Base-by-base conservation (phyloP, 1,284 basidiomycete genomes). In the Heimioporus retisporus region DNA sequence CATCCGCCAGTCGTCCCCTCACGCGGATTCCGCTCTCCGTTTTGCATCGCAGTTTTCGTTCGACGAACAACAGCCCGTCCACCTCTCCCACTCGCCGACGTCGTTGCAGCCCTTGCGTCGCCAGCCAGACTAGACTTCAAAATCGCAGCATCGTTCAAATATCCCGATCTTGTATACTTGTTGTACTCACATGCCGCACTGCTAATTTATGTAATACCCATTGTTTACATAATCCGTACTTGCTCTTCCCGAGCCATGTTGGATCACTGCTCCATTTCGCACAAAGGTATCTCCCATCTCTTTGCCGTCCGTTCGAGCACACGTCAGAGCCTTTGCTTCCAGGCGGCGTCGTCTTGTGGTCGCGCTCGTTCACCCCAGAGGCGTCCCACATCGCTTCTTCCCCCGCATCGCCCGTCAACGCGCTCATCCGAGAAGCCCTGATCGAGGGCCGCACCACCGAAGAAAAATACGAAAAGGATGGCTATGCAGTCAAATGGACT, bases 331-430 rank as follows among this genome's bases (percentile, higher is more conserved):
- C 57, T 67, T 21, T 35, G n/a, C 60, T 69, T 65, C 18, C 75
- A 96, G 96, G 96, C 70, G 96, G 96, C 44, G 84, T 97, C 64
- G 93, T 98, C 48, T 86, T 98, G 46, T 98, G 96, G 96, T 95
- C 94, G 28, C 90, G 92, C 67, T 96, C 95, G 3, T 98, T 96
- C 81, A 96, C 95, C 1, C 96, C 96, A 31, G 88, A 93, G 53
- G 93, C 94, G 60, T 86, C 89, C 11, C 85, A 90, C 43, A 83
- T 94, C 60, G 90, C 92, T 50, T 85, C 88, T 59, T 92, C 93
- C n/a, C 85, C 93, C 10, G 83, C 92, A 18, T 96, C 96, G 1
- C 96, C 96, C 3, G 90, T 98, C 62, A 97, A 97, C 80, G 90
- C 93, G 25, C 89, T 97, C 71, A 92, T 98, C 73, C 91, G 93